Evolutionary conservation across 352 stramenopile species (phyloP).

Genomic region (Sclerospora graminicola): DNA sequence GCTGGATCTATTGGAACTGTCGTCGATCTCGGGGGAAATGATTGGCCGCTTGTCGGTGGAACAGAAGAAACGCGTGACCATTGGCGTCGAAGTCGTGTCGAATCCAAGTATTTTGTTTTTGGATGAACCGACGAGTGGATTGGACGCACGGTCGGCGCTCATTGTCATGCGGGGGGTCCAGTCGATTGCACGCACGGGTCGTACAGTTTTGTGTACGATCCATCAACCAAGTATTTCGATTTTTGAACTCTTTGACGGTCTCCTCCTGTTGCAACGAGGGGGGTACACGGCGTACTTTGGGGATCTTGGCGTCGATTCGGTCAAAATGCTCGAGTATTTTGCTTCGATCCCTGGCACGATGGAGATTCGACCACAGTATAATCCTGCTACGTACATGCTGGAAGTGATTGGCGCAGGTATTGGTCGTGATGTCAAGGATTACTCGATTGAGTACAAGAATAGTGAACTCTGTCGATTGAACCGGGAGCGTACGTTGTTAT

Average conservation of each 20-base stretch:
- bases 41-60: conserved; percentile 64
- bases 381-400: conserved; percentile 88
- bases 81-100: conserved; percentile 88
- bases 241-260: conserved; percentile 88
- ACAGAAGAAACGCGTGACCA: conserved; percentile 90
- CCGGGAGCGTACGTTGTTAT: conserved; percentile 15
- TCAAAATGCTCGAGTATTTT: conserved; percentile 82
- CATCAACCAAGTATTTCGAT: conserved; percentile 72
- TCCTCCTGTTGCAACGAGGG: conserved; percentile 78
- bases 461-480: conserved; percentile 28
- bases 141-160: conserved; percentile 79
- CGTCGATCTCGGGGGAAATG: conserved; percentile 30
- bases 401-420: conserved; percentile 75
- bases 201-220: conserved; percentile 69
- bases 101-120: conserved; percentile 92
- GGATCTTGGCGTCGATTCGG: conserved; percentile 62
- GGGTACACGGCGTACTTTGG: conserved; percentile 78
- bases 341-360: conserved; percentile 52
- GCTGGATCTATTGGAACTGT: conserved; percentile 48
- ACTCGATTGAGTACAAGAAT: conserved; percentile 38
- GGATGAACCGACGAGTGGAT: conserved; percentile 86
- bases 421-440: conserved; percentile 48
- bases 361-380: conserved; percentile 61
- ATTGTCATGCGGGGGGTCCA: conserved; percentile 83
- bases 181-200: conserved; percentile 74